Evolutionary conservation across 441 rosid species (phyloP), one percentile per base, ranked within the genome.

Genomic region (Gossypium laxum): DNA sequence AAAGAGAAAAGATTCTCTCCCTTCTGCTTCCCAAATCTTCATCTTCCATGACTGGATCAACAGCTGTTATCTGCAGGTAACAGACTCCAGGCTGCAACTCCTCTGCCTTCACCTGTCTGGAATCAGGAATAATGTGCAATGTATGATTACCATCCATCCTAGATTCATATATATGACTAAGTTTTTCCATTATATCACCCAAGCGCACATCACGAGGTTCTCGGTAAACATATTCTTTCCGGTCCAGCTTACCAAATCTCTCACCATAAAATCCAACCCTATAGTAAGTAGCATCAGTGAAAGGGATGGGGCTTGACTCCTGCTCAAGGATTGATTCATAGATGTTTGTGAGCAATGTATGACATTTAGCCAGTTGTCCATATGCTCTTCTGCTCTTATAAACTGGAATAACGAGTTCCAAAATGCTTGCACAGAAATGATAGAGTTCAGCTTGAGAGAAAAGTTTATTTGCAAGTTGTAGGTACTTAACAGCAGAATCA

Each of bases 181-280:
- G 90, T 77, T 94, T 94, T 82, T 94, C 98, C 99, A 94, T 94
- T 85, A 94, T 94, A 85, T 92, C 99, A 72, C 99, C 99, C 62
- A 94, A 86, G 17, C 99, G 87, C 74, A 94, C 99, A 80, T 94
- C 99, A 65, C 98, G 97, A 63, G 99, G 94, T 75, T 94, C 99
- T 55, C 99, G 87, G 76, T 92, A 94, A 67, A 92, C 89, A 72
- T 87, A 94, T 75, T 94, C 99, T 78, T 88, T 86, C 67, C 82
- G 82, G 77, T 94, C 92, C 74, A 94, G 80, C 83, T 88, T 92
- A 79, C 98, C 96, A 72, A 94, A 94, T 81, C 79, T 91, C 51
- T 89, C 91, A 19, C 99, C 97, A 66, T 94, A 94, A 67, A 94
- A 94, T 19, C 99, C 99, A 72, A 94, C 98, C 75, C 99, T 87